These are phyloP conservation scores for Barnettozyma botsteinii DNA, from an alignment of 805 yeast species.

Conservation along the genomic window DNA sequence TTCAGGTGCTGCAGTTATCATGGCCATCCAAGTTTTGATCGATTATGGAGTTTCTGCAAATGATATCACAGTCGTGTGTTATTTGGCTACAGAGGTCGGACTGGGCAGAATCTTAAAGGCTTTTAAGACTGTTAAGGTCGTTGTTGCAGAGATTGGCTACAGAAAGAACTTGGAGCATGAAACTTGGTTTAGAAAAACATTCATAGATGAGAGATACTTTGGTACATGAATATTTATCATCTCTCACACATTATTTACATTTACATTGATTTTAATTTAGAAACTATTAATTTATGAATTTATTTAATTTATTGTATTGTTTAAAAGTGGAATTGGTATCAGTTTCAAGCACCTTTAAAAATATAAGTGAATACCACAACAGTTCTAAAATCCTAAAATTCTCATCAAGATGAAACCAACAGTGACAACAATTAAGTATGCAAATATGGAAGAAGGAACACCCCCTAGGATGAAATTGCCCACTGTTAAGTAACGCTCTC, in stretches of 20 bases:
- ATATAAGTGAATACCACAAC: too few relatives aligned
- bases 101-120: constrained; percentile 67
- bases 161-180: constrained; percentile 42
- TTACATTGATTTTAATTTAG: too few relatives aligned
- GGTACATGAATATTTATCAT: too few relatives aligned
- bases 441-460: constrained; percentile 76
- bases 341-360: too few relatives aligned
- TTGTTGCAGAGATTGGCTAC: constrained; percentile 60
- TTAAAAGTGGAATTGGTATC: too few relatives aligned
- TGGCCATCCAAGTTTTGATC: constrained; percentile 84
- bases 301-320: too few relatives aligned
- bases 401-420: constrained; percentile 76
- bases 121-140: constrained; percentile 55
- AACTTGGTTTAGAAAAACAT: constrained; percentile 61
- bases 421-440: constrained; percentile 66
- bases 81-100: constrained; percentile 76
- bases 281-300: background rate
- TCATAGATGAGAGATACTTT: constrained; percentile 70
- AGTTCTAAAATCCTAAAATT: constrained; percentile 43
- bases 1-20: constrained; percentile 89
- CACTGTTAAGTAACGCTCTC: constrained; percentile 84
- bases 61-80: constrained; percentile 63
- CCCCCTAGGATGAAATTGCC: constrained; percentile 85
- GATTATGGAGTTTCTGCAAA: constrained; percentile 68
- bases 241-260: too few relatives aligned